Evolutionary conservation across 2,329 filamentous ascomycete genomes (phyloP), one percentile per base, ranked within the genome.

Genomic region (Colletotrichum limetticola): DNA sequence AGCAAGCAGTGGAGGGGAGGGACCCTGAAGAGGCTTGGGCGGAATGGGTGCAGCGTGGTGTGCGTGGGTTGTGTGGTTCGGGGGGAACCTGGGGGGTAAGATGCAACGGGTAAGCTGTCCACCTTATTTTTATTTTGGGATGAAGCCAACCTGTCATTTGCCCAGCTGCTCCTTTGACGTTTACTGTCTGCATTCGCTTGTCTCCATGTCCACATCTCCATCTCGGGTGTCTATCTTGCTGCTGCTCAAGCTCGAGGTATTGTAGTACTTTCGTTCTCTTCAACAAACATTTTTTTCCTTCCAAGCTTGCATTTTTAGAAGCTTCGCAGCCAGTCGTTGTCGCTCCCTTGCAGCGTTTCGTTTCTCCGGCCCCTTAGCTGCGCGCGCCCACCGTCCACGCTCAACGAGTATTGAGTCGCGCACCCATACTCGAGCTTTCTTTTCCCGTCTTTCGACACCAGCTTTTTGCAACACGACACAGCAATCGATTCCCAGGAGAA

Each of bases 91-190:
- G 35, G 35, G 58, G 66, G 49, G 49, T 11, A 28, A 22, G 42
- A 26, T 66, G 59, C 42, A 46, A 46, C 46, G 57, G 60, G 58
- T 67, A 62, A 74, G 71, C 71, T 74, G 68, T 68, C 71, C 71
- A 72, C 68, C 67, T 59, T 74, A 67, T 57, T 75, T 67, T 70
- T 63, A 66, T 73, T 75, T 74, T 69, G 67, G 69, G 58, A 64
- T 78, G 73, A 78, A 77, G 77, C 75, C 77, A 78, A 75, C 67
- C 71, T 74, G 71, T 74, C 71, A 74, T 74, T 63, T 72, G 68
- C 56, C 49, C 46, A n/a, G 52, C 57, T 35, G 5, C 14, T 70
- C 59, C 59, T 19, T 35, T 55, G 46, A 65, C 30, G 26, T 64
- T 19, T 55, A 26, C 19, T 35, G 8, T 62, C 63, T 57, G 30